These are phyloP conservation scores for Cadophora sp. DNA, from an alignment of 2,329 filamentous ascomycete genomes.

Conservation along the genomic window DNA sequence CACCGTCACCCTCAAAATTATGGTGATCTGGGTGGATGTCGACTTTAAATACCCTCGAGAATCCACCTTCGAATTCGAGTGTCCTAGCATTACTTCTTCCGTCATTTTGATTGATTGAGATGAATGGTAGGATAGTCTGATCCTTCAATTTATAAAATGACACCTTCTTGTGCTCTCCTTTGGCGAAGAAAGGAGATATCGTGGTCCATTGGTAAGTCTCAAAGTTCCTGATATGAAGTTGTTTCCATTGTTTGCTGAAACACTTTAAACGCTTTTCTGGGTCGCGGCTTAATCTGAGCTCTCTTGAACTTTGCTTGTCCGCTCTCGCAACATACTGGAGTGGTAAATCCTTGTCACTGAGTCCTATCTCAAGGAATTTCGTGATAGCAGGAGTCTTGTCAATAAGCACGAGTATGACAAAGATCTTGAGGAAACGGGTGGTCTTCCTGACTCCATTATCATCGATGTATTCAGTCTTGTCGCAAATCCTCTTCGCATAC, in stretches of 20 bases:
- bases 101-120: background rate
- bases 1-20: background rate
- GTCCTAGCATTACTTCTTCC: background rate
- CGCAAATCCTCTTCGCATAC: constrained; percentile 10
- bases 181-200: constrained; percentile 12
- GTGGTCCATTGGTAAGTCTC: constrained; percentile 13
- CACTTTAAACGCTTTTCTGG: background rate
- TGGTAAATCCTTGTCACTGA: background rate
- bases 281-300: constrained; percentile 1
- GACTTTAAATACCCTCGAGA: constrained; percentile 11
- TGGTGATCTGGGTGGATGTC: constrained; percentile 20
- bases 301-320: background rate
- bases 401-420: constrained; percentile 15
- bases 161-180: constrained; percentile 8
- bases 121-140: constrained; percentile 14
- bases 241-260: constrained; percentile 9
- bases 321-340: background rate
- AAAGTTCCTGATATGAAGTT: constrained; percentile 2
- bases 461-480: background rate
- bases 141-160: constrained; percentile 6
- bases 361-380: constrained; percentile 1
- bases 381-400: constrained; percentile 3
- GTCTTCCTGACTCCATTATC: background rate
- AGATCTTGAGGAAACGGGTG: constrained; percentile 5
- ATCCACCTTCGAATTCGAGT: constrained; percentile 10